Base-by-base conservation (phyloP, 176 grass and related monocot species). In the Lolium perenne region DNA sequence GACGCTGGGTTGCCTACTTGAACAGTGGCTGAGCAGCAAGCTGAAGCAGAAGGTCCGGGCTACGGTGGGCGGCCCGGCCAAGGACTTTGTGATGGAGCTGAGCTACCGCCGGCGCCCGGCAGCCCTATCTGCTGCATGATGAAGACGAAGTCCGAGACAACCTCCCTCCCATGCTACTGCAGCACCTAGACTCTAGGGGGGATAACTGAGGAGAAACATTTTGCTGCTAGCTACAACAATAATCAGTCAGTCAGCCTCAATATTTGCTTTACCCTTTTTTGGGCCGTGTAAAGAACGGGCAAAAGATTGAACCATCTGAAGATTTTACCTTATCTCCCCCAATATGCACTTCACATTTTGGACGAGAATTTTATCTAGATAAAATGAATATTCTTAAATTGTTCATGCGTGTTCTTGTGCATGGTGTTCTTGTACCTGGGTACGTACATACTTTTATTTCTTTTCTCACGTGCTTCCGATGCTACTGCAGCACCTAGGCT, bases 71-170 rank as follows among this genome's bases (percentile, higher is more conserved):
- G 41, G 92, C 61, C 84, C 90, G 2, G 94, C 86, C 66, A 94
- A 93, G 10, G 85, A 93, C 81, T 94, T 96, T 21, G 88, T 99
- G 53, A 97, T 99, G 92, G 92, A 85, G 91, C 90, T 99, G 4
- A 65, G 82, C 23, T 99, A 97, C 80, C 88, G 94, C 29, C 90
- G 86, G n/a, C 89, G 67, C 18, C 87, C 17, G 2, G 71, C 4
- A 14, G 26, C 63, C 49, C 23, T 21, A 55, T 38, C 45, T 16
- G 77, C 76, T 56, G 38, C 69, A 62, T 48, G 23, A 54, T 54
- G 23, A 74, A 74, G 61, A 64, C 23, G 25, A 32, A 29, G 22
- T 64, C 61, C 61, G 12, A 14, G n/a, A 26, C 22, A 49, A 23
- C 45, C 46, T 74, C 73, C 73, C 73, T 76, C 48, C 80, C 61